Conservation (phyloP, 176 grass and related monocot species). For the Eleusine indica region DNA sequence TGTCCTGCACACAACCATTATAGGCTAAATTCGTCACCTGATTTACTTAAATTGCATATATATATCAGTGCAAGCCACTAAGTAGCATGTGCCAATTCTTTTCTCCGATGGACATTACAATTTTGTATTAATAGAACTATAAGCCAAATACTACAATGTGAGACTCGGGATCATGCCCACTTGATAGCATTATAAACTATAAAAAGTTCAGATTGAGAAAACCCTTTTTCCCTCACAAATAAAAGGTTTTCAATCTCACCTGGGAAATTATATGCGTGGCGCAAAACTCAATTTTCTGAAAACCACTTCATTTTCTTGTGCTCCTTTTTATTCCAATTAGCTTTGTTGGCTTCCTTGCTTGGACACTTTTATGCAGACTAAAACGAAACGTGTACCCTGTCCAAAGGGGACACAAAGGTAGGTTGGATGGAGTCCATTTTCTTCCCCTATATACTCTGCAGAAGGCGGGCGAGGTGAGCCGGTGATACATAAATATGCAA, state of each 20-base stretch:
- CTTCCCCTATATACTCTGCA: not conserved
- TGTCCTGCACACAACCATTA: not conserved
- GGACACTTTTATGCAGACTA: not conserved
- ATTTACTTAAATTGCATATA: not conserved
- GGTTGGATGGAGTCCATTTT: not conserved
- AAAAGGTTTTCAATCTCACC: not conserved
- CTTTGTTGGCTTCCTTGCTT: not conserved
- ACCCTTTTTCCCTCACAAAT: not conserved
- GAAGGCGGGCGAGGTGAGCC: not conserved
- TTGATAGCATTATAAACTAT: no score
- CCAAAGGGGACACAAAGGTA: slow-evolving; percentile 33
- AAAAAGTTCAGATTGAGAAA: no score
- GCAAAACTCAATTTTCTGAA: not conserved
- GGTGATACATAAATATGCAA: slow-evolving; percentile 19
- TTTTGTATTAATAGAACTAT: not conserved
- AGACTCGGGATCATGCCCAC: not conserved
- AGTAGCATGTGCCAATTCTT: not conserved
- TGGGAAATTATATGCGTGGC: not conserved
- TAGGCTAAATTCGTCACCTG: not conserved
- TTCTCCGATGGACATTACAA: not conserved
- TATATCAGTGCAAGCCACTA: no score
- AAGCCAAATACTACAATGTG: not conserved
- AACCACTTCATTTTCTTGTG: not conserved
- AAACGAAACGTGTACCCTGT: not conserved
- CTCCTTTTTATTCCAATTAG: not conserved